These are phyloP conservation scores for Aspergillus aculeatus DNA, from an alignment of 2,329 filamentous ascomycete genomes.

Conservation along the genomic window DNA sequence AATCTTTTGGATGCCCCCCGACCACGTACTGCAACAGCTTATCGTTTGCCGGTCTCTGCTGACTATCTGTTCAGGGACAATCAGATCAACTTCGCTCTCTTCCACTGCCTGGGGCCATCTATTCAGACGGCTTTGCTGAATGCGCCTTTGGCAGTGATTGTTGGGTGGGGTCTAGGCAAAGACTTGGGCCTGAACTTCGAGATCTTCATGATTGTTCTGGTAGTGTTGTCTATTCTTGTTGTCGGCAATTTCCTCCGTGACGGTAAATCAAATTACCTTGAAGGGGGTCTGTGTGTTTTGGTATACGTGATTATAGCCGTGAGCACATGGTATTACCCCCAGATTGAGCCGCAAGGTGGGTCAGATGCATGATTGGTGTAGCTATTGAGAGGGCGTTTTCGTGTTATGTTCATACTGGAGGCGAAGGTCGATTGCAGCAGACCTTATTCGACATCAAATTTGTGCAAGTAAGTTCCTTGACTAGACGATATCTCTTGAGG, in stretches of 20 bases:
- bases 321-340: slow-evolving; percentile 61
- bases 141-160: slow-evolving; percentile 76
- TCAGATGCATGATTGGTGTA: neutral
- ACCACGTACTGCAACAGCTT: slow-evolving; percentile 8
- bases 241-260: slow-evolving; percentile 86
- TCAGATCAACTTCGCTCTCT: slow-evolving; percentile 76
- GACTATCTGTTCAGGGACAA: slow-evolving; percentile 36
- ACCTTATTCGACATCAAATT: neutral
- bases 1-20: neutral
- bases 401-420: neutral
- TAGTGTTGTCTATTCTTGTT: slow-evolving; percentile 80
- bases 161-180: slow-evolving; percentile 74
- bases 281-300: slow-evolving; percentile 73
- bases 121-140: slow-evolving; percentile 90
- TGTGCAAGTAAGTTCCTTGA: too few species aligned
- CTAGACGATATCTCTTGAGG: too few species aligned
- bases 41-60: neutral
- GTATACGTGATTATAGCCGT: slow-evolving; percentile 64
- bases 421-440: neutral
- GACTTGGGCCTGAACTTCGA: slow-evolving; percentile 81
- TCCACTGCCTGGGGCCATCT: slow-evolving; percentile 81
- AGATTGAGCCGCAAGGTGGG: slow-evolving; percentile 36
- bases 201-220: slow-evolving; percentile 76
- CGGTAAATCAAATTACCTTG: slow-evolving; percentile 85
- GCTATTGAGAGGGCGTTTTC: neutral